Evolutionary conservation across 768 basidiomycete species (phyloP).

Genomic region (Podaxis sp.): DNA sequence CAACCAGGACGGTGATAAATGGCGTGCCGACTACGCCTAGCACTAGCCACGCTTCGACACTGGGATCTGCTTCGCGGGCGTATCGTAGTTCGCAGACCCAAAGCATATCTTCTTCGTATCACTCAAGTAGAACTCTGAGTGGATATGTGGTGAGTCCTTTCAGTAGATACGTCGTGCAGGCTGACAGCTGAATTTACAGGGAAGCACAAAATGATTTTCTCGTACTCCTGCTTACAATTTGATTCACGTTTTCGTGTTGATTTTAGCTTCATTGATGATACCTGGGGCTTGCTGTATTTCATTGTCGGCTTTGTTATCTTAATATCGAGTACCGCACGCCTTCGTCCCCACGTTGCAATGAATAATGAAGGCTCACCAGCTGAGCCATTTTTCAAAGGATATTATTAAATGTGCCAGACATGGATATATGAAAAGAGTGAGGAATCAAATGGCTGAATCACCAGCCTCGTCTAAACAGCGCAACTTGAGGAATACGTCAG

Average conservation of each 20-base stretch:
- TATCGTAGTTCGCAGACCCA: constrained; percentile 69
- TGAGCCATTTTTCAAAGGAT: neutral
- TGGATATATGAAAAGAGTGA: neutral
- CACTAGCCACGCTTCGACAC: constrained; percentile 47
- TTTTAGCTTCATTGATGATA: constrained; percentile 11
- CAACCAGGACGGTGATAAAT: constrained; percentile 49
- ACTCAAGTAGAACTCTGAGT: constrained; percentile 70
- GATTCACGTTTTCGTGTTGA: constrained; percentile 8
- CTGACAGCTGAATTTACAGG: constrained; percentile 22
- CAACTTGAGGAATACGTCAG: constrained; percentile 47
- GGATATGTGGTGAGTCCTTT: constrained; percentile 57
- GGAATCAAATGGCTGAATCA: constrained; percentile 33
- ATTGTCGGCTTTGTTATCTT: constrained; percentile 14
- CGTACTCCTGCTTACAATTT: constrained; percentile 12
- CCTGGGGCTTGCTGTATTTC: constrained; percentile 28
- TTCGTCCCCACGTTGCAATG: constrained; percentile 27
- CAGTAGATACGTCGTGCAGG: constrained; percentile 9
- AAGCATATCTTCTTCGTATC: constrained; percentile 66
- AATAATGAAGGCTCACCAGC: constrained; percentile 16
- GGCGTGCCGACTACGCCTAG: constrained; percentile 57
- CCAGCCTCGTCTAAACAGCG: constrained; percentile 47
- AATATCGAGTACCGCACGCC: constrained; percentile 30
- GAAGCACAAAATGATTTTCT: constrained; percentile 35
- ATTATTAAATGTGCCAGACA: neutral
- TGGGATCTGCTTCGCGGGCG: constrained; percentile 61